A percentile compares a stretch with the other conserved stretches of the same genome.
Conservation (phyloP, 2,329 filamentous ascomycete species). For the Fonsecaea multimorphosa region DNA sequence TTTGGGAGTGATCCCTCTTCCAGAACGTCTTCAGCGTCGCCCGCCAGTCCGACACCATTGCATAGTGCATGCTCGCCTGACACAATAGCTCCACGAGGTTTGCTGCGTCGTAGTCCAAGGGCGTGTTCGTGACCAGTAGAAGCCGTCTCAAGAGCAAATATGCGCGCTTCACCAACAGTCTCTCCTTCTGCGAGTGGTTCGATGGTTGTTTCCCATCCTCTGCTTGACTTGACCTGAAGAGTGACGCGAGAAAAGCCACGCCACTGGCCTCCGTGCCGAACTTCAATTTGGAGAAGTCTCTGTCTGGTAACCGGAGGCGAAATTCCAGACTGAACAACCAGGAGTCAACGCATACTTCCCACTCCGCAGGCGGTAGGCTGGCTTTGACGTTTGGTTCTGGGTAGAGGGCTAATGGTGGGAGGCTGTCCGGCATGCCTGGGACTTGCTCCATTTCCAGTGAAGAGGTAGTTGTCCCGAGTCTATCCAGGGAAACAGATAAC, state of each 20-base stretch:
- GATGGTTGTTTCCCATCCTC: constrained; percentile 5
- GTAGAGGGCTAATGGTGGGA: constrained; percentile 79
- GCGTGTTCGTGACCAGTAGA: constrained; percentile 49
- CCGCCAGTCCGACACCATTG: constrained; percentile 30
- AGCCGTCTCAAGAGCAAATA: constrained; percentile 70
- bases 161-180: constrained; percentile 64
- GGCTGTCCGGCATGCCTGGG: constrained; percentile 17
- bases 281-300: constrained; percentile 62
- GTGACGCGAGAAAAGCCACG: constrained; percentile 34
- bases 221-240: constrained; percentile 14
- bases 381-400: constrained; percentile 72
- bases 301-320: constrained; percentile 65
- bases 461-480: neutral
- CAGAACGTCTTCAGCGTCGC: constrained; percentile 29
- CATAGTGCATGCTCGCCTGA: constrained; percentile 28
- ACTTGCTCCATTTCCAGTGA: constrained; percentile 28
- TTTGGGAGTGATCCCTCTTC: constrained; percentile 25
- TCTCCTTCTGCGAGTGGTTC: constrained; percentile 30
- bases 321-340: constrained; percentile 74
- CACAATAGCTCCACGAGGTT: constrained; percentile 31
- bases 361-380: constrained; percentile 71
- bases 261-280: constrained; percentile 27
- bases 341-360: constrained; percentile 76
- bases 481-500: neutral
- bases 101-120: constrained; percentile 19